Base-by-base conservation (phyloP, 495 filamentous ascomycete species). In the Podospora pseudocomata region DNA sequence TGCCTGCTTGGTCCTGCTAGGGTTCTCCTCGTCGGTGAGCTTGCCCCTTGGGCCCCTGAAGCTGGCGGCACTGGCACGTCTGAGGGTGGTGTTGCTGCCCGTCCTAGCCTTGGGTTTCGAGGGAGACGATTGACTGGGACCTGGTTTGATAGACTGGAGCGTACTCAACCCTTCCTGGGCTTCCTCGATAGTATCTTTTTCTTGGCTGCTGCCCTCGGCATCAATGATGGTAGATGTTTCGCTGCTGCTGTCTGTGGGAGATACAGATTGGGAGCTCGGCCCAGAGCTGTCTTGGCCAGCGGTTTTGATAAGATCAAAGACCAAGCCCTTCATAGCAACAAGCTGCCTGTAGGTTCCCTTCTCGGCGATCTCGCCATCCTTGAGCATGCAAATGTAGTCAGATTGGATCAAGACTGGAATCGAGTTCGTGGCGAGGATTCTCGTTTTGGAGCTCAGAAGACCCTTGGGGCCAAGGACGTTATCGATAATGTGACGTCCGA, bases 341-440 rank as follows among this genome's bases (percentile, higher is more conserved):
- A 97, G 82, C 73, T 97, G 91, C 63, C 90, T 87, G 72, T 94
- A 99, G 0, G 93, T 94, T 2, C 95, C 95, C 71, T 87, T 88
- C 76, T 99, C 95, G 56, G 91, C 82, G 60, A 98, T 88, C 58
- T 88, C 89, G 63, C 93, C 93, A 64, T 96, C 90, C 67, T 91
- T 88, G 59, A 99, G 77, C 61, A 98, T 79, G 44, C 85, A 90
- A 71, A 99, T 93, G 73, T 88, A 93, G 76, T 97, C 90, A 23
- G 82, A 80, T 75, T 97, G 92, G 72, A 89, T 86, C 60, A 99
- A 82, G 23, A 99, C 92, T 11, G 95, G 89, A 71, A 98, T 97
- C 0, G 96, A 92, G 74, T 99, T 99, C 5, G 96, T 98, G 23
- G 95, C 96, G 62, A 99, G 84, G 60, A 99, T 91, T 73, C 94